Evolutionary conservation across 2,329 filamentous ascomycete species (phyloP).

Genomic region (Cladosporium oxysporum): DNA sequence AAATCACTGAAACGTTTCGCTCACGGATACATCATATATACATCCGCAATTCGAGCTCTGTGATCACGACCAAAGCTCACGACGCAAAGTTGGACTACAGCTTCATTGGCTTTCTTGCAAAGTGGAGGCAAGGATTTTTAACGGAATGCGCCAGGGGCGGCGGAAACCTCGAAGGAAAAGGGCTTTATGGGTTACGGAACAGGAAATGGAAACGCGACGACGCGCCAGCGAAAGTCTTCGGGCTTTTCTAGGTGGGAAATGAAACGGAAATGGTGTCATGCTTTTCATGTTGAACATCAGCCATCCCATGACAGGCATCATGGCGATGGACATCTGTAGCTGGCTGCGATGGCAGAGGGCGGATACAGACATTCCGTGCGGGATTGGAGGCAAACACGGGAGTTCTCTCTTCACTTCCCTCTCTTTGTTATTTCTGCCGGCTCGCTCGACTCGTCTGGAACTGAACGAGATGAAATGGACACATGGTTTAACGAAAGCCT

Average conservation of each 20-base stretch:
- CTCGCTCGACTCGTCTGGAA: not conserved
- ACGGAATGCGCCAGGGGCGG: not conserved
- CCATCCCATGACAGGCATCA: not conserved
- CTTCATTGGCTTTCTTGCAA: not conserved
- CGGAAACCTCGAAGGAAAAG: not conserved
- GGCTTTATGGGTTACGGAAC: not conserved
- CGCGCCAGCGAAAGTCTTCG: not conserved
- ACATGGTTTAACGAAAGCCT: not conserved
- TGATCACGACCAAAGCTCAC: not conserved
- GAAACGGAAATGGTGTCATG: not conserved
- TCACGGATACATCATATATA: not conserved
- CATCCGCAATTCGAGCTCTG: not conserved
- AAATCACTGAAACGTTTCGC: not conserved
- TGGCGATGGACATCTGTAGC: not conserved
- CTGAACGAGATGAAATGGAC: not conserved
- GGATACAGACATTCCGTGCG: not conserved
- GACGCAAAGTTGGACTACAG: constrained; percentile 6
- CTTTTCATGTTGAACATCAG: not conserved
- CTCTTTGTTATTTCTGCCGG: not conserved
- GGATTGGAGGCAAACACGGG: not conserved
- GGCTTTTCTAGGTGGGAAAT: not conserved
- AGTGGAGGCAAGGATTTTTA: not conserved
- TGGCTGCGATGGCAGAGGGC: not conserved
- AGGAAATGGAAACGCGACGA: not conserved
- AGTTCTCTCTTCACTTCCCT: not conserved